phyloP scores from a whole-genome alignment of 1,139 yeast species.

The Hyphopichia fennica region DNA sequence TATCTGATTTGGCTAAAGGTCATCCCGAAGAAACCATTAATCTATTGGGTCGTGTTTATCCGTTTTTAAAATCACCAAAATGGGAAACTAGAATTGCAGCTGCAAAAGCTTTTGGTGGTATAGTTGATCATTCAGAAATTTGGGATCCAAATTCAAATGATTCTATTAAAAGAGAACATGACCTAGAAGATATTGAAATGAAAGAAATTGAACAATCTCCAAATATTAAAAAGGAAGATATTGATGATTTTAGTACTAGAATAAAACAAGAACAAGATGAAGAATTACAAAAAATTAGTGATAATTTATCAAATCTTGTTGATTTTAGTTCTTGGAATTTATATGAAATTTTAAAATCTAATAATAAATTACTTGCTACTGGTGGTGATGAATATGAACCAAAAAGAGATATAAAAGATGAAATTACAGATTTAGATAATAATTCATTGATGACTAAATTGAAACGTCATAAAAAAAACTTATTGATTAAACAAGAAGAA shows the following conservation, averaged over 20 bases:
- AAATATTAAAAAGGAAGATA: constrained; percentile 19
- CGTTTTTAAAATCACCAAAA: constrained; percentile 74
- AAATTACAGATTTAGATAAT: constrained; percentile 19
- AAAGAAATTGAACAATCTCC: constrained; percentile 10
- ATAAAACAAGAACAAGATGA: constrained; percentile 47
- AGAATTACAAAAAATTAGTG: constrained; percentile 48
- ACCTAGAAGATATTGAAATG: constrained; percentile 14
- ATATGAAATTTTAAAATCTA: constrained; percentile 62
- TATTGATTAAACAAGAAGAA: constrained; percentile 5
- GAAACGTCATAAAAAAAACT: constrained; percentile 36
- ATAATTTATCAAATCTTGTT: constrained; percentile 48
- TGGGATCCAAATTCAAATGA: constrained; percentile 82
- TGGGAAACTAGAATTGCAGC: constrained; percentile 98
- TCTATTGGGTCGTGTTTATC: constrained; percentile 84
- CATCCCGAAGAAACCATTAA: constrained; percentile 93
- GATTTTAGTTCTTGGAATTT: constrained; percentile 66
- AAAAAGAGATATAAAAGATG: constrained; percentile 8
- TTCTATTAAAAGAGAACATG: constrained; percentile 21
- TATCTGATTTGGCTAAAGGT: constrained; percentile 88
- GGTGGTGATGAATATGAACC: constrained; percentile 49
- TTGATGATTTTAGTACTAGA: constrained; percentile 19
- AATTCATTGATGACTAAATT: constrained; percentile 30
- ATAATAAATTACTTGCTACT: constrained; percentile 70
- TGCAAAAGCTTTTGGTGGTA: constrained; percentile 93
- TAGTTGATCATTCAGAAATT: constrained; percentile 69